A percentile compares a stretch with the other conserved stretches of the same genome.
Conservation (phyloP, 345 rosid species). For the Lepidium sativum region DNA sequence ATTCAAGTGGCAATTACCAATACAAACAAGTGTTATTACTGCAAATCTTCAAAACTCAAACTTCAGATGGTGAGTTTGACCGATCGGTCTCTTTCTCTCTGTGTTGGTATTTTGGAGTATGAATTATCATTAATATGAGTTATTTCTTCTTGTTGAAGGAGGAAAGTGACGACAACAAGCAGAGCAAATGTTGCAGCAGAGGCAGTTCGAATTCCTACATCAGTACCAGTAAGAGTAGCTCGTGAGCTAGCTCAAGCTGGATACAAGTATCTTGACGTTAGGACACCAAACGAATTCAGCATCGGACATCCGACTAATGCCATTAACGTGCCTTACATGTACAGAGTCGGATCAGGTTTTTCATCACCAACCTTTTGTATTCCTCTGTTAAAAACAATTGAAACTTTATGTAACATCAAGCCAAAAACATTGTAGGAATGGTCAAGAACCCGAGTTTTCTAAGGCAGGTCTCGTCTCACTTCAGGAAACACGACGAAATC, state of each 20-base stretch:
- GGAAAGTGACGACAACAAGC: constrained; percentile 10
- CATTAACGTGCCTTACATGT: constrained; percentile 75
- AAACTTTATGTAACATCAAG: neutral
- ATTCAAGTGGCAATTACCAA: constrained; percentile 4
- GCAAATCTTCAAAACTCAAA: constrained; percentile 17
- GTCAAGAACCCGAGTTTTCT: constrained; percentile 57
- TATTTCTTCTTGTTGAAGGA: neutral
- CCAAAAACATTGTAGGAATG: constrained; percentile 40
- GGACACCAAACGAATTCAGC: constrained; percentile 70
- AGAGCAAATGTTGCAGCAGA: constrained; percentile 30
- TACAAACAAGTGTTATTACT: neutral
- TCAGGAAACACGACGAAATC: constrained; percentile 68
- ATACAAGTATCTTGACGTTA: constrained; percentile 64
- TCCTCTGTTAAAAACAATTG: neutral
- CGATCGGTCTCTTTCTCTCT: neutral
- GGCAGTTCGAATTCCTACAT: constrained; percentile 48
- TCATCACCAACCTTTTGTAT: neutral
- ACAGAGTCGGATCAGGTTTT: constrained; percentile 72
- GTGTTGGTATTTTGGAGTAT: neutral
- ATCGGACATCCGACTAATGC: constrained; percentile 79
- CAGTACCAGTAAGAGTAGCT: constrained; percentile 89
- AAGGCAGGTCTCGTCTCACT: constrained; percentile 46
- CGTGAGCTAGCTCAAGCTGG: constrained; percentile 86
- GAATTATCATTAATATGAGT: neutral
- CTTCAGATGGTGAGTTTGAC: constrained; percentile 21